These are phyloP conservation scores for Mucuna pruriens DNA, from an alignment of 306 rosid genomes.

Conservation along the genomic window DNA sequence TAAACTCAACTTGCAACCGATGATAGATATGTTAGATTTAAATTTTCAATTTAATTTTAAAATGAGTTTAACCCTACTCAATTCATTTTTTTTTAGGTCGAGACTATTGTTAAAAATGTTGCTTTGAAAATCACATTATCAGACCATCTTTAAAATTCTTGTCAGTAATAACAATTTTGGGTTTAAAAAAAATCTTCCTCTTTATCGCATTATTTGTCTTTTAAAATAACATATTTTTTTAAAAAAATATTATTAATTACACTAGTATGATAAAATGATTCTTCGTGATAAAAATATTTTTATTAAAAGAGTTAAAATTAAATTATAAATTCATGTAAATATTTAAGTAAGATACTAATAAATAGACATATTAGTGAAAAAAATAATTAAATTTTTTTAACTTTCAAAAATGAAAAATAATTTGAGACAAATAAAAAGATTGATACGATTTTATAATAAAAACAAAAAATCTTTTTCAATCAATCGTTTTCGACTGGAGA, in stretches of 20 bases:
- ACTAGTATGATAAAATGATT: background rate
- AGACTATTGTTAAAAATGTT: too few species aligned
- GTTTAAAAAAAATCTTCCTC: background rate
- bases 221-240: background rate
- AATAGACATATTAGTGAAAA: background rate
- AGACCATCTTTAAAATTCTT: too few species aligned
- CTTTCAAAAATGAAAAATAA: background rate
- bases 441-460: background rate
- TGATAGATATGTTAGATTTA: too few species aligned
- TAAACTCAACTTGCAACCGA: too few species aligned
- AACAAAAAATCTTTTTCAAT: background rate
- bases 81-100: too few species aligned
- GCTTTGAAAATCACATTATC: too few species aligned
- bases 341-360: background rate
- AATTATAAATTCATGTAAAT: background rate
- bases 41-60: too few species aligned
- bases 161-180: too few species aligned
- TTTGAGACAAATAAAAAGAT: background rate
- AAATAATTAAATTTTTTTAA: background rate
- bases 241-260: background rate
- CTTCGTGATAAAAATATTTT: background rate
- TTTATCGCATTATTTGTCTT: background rate
- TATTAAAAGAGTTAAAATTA: background rate
- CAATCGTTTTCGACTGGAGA: background rate
- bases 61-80: too few species aligned